Conservation (phyloP, 148 eudicot genomes). For the Nepenthes mirabilis region DNA sequence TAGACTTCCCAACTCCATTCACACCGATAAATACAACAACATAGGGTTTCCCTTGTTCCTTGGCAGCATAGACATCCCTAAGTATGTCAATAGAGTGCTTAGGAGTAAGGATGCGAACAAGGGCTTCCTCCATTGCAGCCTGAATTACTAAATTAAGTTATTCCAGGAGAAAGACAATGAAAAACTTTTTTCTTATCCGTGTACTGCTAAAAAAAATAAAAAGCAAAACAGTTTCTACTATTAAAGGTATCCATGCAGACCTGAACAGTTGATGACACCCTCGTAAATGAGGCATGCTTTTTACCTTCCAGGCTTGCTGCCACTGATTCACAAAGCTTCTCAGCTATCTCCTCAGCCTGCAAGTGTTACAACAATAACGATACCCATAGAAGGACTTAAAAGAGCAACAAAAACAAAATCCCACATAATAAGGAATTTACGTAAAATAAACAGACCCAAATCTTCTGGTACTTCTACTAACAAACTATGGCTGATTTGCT, state of each 20-base stretch:
- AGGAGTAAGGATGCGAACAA: slow-evolving; percentile 92
- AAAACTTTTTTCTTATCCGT: not conserved
- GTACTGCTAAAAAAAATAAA: not conserved
- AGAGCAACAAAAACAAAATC: not conserved
- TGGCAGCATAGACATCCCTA: slow-evolving; percentile 94
- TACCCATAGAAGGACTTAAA: not conserved
- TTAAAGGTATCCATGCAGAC: slow-evolving; percentile 18
- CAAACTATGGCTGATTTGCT: too few species aligned
- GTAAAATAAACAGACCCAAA: too few species aligned
- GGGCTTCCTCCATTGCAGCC: slow-evolving; percentile 98
- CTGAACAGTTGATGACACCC: slow-evolving; percentile 84
- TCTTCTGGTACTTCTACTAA: too few species aligned
- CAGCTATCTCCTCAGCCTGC: slow-evolving; percentile 97
- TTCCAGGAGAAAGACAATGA: not conserved
- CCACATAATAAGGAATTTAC: not conserved
- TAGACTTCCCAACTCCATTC: slow-evolving; percentile 98
- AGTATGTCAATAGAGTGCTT: slow-evolving; percentile 92
- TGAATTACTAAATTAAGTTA: slow-evolving; percentile 15
- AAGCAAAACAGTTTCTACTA: not conserved
- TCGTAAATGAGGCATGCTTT: slow-evolving; percentile 80
- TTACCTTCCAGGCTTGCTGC: slow-evolving; percentile 86
- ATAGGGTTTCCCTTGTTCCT: slow-evolving; percentile 90
- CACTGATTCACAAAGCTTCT: slow-evolving; percentile 92
- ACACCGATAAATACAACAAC: slow-evolving; percentile 99
- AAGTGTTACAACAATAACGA: slow-evolving; percentile 9